These are phyloP conservation scores for Priceomyces carsonii DNA, from an alignment of 805 yeast species.

Conservation along the genomic window DNA sequence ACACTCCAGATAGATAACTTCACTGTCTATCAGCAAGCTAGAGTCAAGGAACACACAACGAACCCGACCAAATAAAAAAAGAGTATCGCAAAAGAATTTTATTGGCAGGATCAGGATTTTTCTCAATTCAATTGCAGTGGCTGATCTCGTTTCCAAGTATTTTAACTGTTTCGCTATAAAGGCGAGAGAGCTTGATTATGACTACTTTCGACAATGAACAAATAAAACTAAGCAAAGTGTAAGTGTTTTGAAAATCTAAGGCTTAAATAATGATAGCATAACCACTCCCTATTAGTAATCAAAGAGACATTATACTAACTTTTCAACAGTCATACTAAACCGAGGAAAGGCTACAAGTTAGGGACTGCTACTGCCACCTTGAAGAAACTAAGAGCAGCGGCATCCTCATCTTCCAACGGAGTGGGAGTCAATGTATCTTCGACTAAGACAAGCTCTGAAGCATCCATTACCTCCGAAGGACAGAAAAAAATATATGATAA, in stretches of 20 bases:
- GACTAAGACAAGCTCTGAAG: not conserved
- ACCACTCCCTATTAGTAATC: not conserved
- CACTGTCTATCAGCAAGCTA: no score
- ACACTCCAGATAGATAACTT: no score
- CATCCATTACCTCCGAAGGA: not conserved
- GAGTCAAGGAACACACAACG: no score
- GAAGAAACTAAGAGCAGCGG: constrained; percentile 40
- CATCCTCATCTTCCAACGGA: constrained; percentile 10
- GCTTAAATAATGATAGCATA: not conserved
- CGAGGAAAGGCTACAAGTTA: constrained; percentile 35
- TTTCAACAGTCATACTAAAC: constrained; percentile 21
- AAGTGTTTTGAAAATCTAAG: not conserved
- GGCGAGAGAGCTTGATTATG: constrained; percentile 2
- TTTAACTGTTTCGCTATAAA: no score
- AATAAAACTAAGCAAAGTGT: constrained; percentile 6
- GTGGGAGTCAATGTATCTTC: not conserved
- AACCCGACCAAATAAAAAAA: no score
- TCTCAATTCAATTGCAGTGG: no score
- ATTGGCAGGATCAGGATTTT: no score
- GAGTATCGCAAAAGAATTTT: no score
- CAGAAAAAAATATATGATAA: constrained; percentile 16
- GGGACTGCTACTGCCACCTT: constrained; percentile 45
- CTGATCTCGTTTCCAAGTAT: no score
- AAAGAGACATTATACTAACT: constrained; percentile 1
- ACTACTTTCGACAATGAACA: constrained; percentile 5